phyloP scores from a whole-genome alignment of 1,284 basidiomycete species.

The Leccinum pachyderme region DNA sequence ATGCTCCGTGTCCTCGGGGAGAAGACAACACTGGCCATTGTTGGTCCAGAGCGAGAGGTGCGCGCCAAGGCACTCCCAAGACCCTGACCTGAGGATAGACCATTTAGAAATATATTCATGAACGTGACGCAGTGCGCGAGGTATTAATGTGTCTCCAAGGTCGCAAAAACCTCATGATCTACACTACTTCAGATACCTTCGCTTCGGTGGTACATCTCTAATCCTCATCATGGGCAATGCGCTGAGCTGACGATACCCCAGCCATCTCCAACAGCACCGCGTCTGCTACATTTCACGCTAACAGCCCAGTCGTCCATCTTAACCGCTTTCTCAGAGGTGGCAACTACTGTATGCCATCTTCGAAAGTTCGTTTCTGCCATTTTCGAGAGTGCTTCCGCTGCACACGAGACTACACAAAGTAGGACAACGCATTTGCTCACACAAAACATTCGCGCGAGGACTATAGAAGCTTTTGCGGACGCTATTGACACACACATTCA shows the following conservation, averaged over 20 bases:
- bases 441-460: constrained; percentile 44
- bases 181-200: constrained; percentile 41
- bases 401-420: constrained; percentile 19
- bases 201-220: constrained; percentile 30
- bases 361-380: constrained; percentile 56
- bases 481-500: constrained; percentile 62
- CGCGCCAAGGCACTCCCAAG: neutral
- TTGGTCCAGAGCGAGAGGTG: constrained; percentile 36
- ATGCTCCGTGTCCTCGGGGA: constrained; percentile 39
- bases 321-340: constrained; percentile 48
- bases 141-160: constrained; percentile 73
- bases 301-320: constrained; percentile 64
- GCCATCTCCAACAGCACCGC: constrained; percentile 53
- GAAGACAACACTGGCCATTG: constrained; percentile 24
- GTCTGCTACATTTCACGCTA: constrained; percentile 62
- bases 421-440: constrained; percentile 20
- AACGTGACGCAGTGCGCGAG: constrained; percentile 72
- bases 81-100: neutral
- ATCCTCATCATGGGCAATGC: neutral
- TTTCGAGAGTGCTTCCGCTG: constrained; percentile 33
- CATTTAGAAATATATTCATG: constrained; percentile 61
- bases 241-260: constrained; percentile 26
- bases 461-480: constrained; percentile 79
- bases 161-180: constrained; percentile 56
- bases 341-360: constrained; percentile 59